These are phyloP conservation scores for Lunasporangiospora selenospora DNA, from an alignment of 192 early-diverging fungal species.

Conservation along the genomic window DNA sequence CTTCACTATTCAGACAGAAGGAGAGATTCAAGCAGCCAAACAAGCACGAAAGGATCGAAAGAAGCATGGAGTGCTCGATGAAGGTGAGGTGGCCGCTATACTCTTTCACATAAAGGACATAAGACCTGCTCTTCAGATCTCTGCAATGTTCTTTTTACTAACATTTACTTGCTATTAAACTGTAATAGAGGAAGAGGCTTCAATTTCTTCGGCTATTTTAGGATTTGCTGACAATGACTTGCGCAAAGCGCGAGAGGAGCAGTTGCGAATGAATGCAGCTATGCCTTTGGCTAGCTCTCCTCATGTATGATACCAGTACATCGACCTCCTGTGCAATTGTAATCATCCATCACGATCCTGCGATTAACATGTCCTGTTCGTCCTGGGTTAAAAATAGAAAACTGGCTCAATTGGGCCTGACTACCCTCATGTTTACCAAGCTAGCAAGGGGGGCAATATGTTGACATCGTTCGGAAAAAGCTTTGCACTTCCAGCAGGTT, in stretches of 20 bases:
- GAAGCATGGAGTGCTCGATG: constrained; percentile 52
- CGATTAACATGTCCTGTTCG: constrained; percentile 2
- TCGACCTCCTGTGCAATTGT: constrained; percentile 17
- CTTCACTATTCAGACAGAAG: constrained; percentile 68
- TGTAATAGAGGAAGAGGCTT: constrained; percentile 54
- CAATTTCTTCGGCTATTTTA: constrained; percentile 62
- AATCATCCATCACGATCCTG: constrained; percentile 49
- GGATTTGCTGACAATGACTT: constrained; percentile 72
- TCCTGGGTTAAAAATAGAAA: not conserved
- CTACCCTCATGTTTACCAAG: constrained; percentile 89
- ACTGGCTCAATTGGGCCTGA: constrained; percentile 37
- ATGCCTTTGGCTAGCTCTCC: constrained; percentile 38
- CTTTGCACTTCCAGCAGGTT: constrained; percentile 82
- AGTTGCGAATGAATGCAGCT: constrained; percentile 54
- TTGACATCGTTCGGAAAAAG: constrained; percentile 80
- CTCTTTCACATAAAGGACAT: constrained; percentile 11
- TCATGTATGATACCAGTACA: not conserved
- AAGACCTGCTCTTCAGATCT: not conserved
- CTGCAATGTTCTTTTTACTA: not conserved
- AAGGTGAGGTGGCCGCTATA: too few relatives aligned
- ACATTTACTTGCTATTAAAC: not conserved
- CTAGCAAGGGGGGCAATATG: constrained; percentile 67
- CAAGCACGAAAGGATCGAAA: constrained; percentile 70
- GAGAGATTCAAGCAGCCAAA: constrained; percentile 66
- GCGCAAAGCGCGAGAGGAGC: constrained; percentile 66